Evolutionary conservation across 768 basidiomycete species (phyloP).

Genomic region (Pleurotus pulmonarius): DNA sequence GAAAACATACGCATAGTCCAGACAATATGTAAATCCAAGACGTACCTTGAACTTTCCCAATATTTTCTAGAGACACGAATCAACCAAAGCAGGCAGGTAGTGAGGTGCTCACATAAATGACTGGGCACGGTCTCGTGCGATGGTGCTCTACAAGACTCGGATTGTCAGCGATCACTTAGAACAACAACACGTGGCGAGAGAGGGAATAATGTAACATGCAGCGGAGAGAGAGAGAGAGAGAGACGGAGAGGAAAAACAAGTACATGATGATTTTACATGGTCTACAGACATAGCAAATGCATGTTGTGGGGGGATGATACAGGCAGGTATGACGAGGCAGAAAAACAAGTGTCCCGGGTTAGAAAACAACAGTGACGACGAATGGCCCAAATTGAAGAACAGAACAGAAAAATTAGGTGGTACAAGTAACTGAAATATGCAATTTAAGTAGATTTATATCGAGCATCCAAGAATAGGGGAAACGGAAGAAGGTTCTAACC

Average conservation of each 20-base stretch:
- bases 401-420: not conserved
- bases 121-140: not conserved
- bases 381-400: not conserved
- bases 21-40: too few species aligned
- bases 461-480: not conserved
- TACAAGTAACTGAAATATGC: not conserved
- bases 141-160: not conserved
- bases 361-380: not conserved
- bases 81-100: not conserved
- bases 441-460: not conserved
- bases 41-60: too few species aligned
- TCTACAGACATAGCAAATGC: not conserved
- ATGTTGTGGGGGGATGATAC: too few species aligned
- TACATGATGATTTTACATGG: not conserved
- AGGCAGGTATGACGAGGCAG: too few species aligned
- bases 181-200: not conserved
- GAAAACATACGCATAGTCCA: too few species aligned
- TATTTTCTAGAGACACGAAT: not conserved
- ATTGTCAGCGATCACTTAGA: not conserved
- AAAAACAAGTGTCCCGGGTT: not conserved
- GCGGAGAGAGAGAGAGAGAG: not conserved
- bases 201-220: not conserved
- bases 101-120: not conserved
- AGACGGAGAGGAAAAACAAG: not conserved
- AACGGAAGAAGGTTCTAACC: not conserved